Percentiles rank a stretch among this genome's conserved stretches.
phyloP scores from a whole-genome alignment of 331 rosid species.

The Stylosanthes scabra region DNA sequence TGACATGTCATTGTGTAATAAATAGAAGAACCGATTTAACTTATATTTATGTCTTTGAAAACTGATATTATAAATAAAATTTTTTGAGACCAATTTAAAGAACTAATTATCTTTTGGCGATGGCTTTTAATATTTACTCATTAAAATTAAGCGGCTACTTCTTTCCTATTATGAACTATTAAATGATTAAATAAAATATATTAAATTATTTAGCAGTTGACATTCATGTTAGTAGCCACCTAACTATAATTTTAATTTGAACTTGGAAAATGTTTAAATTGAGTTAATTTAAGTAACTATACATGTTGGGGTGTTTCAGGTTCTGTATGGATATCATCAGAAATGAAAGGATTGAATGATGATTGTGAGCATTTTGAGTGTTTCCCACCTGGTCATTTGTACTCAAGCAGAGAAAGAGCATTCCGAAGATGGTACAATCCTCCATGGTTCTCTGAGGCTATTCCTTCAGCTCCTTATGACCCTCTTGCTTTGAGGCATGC shows the following conservation, averaged over 20 bases:
- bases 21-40: no score
- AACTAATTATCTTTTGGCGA: no score
- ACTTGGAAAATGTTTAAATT: conserved; percentile 2
- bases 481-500: conserved; percentile 77
- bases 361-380: conserved; percentile 89
- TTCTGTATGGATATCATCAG: conserved; percentile 92
- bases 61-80: no score
- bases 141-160: no score
- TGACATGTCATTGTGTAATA: no score
- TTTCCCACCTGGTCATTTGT: conserved; percentile 93
- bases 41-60: no score
- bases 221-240: no score
- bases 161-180: no score
- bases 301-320: conserved; percentile 49
- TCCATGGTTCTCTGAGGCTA: conserved; percentile 83
- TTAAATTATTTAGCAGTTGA: no score
- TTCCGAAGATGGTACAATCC: conserved; percentile 91
- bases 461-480: conserved; percentile 90
- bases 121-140: no score
- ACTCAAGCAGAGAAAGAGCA: conserved; percentile 82
- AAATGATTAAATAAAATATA: no score
- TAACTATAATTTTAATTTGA: not conserved
- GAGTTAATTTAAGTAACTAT: not conserved
- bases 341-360: conserved; percentile 83
- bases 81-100: no score